Evolutionary conservation across 2,329 filamentous ascomycete species (phyloP), one percentile per base, ranked within the genome.

Genomic region (Helotiales sp.): DNA sequence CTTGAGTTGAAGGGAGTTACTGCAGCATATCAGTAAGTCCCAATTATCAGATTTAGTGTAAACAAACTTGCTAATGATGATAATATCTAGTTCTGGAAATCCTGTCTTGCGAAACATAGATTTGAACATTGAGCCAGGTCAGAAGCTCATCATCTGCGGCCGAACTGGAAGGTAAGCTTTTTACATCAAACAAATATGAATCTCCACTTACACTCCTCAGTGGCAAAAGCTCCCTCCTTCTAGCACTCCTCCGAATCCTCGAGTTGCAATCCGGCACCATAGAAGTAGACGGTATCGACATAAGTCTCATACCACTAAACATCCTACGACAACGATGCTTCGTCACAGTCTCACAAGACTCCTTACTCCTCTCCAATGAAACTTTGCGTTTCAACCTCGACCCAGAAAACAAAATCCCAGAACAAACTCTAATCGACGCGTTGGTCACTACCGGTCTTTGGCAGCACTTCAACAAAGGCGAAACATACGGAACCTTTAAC

Each of bases 101-200:
- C 5, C 55, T 5, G 62, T 50, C 47, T 44, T 67, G 10, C 55
- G 27, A 31, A 63, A 36, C 19, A 70, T 84, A 33, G 77, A 72
- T 9, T 64, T 85, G 1, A 70, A 71, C 2, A 77, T 84, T 42
- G 55, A 71, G 5, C 65, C 77, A 0, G 81, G 81, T 0, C 76
- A 82, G 61, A 80, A 78, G 58, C 67, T 82, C 4, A 75, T 78
- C 3, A 69, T 85, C 5, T 82, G 78, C 42, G 82, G 83, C 1
- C 77, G 82, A 3, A 84, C 79, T 4, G 82, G 81, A n/a, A 76
- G 75, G 63, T 66, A 19, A 36, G 55, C 59, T 2, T 29, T 15
- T 52, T 13, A 3, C 38, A 12, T 12, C 33, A 30, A 5, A 50
- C 13, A 13, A 22, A 31, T 29, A 5, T 22, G n/a, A 52, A 25